Evolutionary conservation across 1,284 basidiomycete genomes (phyloP), one percentile per base, ranked within the genome.

Genomic region (Apiotrichum sp.): DNA sequence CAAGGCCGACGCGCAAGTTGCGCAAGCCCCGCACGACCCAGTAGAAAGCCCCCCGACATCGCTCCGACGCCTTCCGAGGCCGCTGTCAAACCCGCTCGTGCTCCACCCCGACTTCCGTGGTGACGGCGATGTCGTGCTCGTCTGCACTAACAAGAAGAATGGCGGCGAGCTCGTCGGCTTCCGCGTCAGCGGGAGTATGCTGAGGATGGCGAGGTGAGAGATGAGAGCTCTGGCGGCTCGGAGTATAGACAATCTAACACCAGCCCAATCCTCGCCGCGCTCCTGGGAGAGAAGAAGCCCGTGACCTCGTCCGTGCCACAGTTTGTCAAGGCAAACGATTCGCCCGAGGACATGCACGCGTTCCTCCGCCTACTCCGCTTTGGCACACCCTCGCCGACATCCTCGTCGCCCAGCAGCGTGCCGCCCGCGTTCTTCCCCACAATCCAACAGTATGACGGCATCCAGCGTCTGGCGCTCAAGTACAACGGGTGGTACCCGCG

Each of bases 401-500:
- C 49, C 0, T 14, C 39, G n/a, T 39, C 40, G 13, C 16, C 39
- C 35, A 48, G 32, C 10, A 13, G 5, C 35, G 35, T 36, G 29
- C 46, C 14, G 6, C 46, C 46, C 34, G 13, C 46, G 3, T 61
- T 56, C 43, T 50, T 51, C 39, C 56, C 59, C 7, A 46, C 46
- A 32, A 51, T 61, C 41, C 22, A 51, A 4, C 59, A 61, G 42
- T 56, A 51, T 34, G 52, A 52, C 8, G 56, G 52, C 49, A 56
- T 56, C 53, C 56, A 61, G 51, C 53, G 50, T 47, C 52, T 61
- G 13, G 40, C 51, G 33, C 44, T 32, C 13, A 61, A 58, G 49
- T 61, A 61, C 49, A 51, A 53, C 34, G 59, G 59, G 33, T 61
- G 57, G 54, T 61, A 61, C 33, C 35, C 56, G 13, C 56, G 52